Evolutionary conservation across 176 grass and related monocot species (phyloP), one percentile per base, ranked within the genome.

Genomic region (Saccharum spontaneum): DNA sequence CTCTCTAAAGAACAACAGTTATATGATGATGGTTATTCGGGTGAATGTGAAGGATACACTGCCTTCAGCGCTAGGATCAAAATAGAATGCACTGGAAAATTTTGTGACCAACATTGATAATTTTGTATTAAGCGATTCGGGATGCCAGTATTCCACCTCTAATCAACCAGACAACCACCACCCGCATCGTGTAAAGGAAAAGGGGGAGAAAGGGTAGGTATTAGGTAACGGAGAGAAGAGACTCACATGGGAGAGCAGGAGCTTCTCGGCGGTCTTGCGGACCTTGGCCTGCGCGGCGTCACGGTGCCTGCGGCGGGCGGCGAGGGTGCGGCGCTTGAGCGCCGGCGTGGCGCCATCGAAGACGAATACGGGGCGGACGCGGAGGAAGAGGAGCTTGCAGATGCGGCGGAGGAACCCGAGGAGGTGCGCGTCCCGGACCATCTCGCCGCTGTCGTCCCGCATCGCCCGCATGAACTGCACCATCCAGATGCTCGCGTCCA

Each of bases 401-500:
- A 95, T 98, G 69, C 97, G 85, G 40, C 97, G 83, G 84, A 98
- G 94, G 90, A 98, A 95, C 24, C 97, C 93, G 31, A 95, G 89
- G 72, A 95, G 84, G 81, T 98, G 97, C 6, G 97, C 89, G 65
- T 95, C 92, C 57, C 81, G 89, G 76, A 94, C 46, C 97, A 98
- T 98, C 83, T 94, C 97, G 33, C 97, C 97, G 70, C 93, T 94
- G 63, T 98, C 97, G 64, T 98, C 97, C 76, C 93, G 87, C 91
- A 98, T 98, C 49, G 97, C 96, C 86, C 92, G 89, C 91, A 94
- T 92, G 91, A 98, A 98, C 83, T 98, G 93, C 84, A 98, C 93
- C 91, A 98, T 95, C 93, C 93, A 95, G 92, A 98, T 95, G 93
- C 93, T 98, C 33, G 97, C 93, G 77, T 95, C 95, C 68, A 98